A percentile compares a stretch with the other conserved stretches of the same genome.
These are phyloP conservation scores for Rhexocercosporidium sp. DNA, from an alignment of 2,329 filamentous ascomycete genomes.

Conservation along the genomic window DNA sequence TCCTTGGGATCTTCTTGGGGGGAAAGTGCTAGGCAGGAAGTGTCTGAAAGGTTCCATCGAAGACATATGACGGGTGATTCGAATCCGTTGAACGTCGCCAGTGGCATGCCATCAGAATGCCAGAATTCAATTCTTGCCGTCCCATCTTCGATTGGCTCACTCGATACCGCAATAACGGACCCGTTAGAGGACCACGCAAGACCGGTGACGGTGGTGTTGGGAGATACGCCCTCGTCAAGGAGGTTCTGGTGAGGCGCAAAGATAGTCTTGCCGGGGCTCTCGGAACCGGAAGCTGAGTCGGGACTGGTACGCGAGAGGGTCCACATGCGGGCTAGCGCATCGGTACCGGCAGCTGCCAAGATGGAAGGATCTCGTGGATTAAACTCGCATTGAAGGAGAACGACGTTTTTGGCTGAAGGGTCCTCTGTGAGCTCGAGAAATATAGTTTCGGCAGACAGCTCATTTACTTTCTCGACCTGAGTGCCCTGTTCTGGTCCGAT, in stretches of 20 bases:
- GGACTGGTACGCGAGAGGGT: slow-evolving; percentile 60
- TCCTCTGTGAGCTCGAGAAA: slow-evolving; percentile 59
- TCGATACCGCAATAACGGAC: slow-evolving; percentile 60
- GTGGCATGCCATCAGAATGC: slow-evolving; percentile 56
- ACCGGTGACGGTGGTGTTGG: slow-evolving; percentile 59
- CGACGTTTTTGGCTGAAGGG: slow-evolving; percentile 55
- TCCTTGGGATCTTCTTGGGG: slow-evolving; percentile 59
- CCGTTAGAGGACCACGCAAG: slow-evolving; percentile 66
- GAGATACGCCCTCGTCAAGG: slow-evolving; percentile 58
- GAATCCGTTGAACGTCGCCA: slow-evolving; percentile 60
- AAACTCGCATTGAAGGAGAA: slow-evolving; percentile 72
- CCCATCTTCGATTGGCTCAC: slow-evolving; percentile 56
- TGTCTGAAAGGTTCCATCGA: slow-evolving; percentile 62
- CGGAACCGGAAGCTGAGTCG: slow-evolving; percentile 48
- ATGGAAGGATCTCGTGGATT: slow-evolving; percentile 67
- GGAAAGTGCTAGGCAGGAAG: slow-evolving; percentile 61
- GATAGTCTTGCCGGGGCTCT: slow-evolving; percentile 45
- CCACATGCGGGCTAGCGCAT: slow-evolving; percentile 74
- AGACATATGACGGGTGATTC: slow-evolving; percentile 68
- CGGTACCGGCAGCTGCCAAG: slow-evolving; percentile 71
- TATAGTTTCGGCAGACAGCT: slow-evolving; percentile 63
- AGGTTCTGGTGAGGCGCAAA: slow-evolving; percentile 48
- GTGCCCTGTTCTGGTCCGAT: slow-evolving; percentile 68
- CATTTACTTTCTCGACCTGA: slow-evolving; percentile 67
- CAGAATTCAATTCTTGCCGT: slow-evolving; percentile 59